Evolutionary conservation across 2,329 filamentous ascomycete genomes (phyloP).

Genomic region (Stagonosporopsis rhizophila): DNA sequence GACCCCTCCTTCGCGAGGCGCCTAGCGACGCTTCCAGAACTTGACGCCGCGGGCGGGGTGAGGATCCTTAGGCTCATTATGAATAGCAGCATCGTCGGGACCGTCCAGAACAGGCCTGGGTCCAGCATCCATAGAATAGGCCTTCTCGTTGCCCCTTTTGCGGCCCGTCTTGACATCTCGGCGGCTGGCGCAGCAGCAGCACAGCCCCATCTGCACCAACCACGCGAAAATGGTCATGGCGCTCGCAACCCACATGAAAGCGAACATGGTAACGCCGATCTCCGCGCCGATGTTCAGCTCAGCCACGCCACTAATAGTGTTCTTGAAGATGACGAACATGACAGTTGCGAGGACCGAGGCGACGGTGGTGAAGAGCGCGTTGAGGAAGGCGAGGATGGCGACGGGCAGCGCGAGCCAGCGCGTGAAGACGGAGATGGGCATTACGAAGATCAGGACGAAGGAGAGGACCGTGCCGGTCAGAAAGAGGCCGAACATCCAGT

Average conservation of each 20-base stretch:
- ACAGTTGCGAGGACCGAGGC: conserved; percentile 79
- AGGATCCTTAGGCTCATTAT: conserved; percentile 3
- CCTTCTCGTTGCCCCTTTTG: conserved; percentile 53
- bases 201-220: conserved; percentile 73
- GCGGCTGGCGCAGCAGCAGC: conserved; percentile 74
- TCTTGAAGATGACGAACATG: conserved; percentile 82
- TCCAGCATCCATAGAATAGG: conserved; percentile 33
- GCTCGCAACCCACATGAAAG: conserved; percentile 86
- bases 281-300: conserved; percentile 78
- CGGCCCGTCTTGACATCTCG: conserved; percentile 60
- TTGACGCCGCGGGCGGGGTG: conserved; percentile 16
- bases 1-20: not conserved
- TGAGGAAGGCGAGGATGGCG: conserved; percentile 70
- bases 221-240: conserved; percentile 73
- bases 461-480: conserved; percentile 73
- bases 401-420: conserved; percentile 70
- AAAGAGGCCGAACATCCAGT: conserved; percentile 92
- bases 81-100: conserved; percentile 2
- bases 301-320: conserved; percentile 72
- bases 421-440: conserved; percentile 61
- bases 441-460: conserved; percentile 73
- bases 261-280: conserved; percentile 78
- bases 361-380: conserved; percentile 71
- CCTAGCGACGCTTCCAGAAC: conserved; percentile 22
- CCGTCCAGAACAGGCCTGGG: conserved; percentile 6